These are phyloP conservation scores for Solanum clarkiae DNA, from an alignment of 257 asterid species.

Conservation along the genomic window DNA sequence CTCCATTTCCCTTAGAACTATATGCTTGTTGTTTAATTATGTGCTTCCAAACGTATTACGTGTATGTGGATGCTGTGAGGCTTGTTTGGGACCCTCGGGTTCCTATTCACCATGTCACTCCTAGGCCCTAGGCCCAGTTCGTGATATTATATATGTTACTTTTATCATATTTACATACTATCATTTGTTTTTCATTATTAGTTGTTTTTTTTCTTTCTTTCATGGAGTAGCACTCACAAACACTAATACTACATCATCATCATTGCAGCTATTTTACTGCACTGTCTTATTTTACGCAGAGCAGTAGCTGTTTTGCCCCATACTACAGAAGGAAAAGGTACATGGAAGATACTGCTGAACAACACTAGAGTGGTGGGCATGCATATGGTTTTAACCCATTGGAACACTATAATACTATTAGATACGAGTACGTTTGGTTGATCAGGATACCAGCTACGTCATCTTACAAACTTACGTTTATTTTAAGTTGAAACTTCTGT, in stretches of 20 bases:
- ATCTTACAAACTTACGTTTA: background rate
- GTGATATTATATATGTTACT: too few species aligned
- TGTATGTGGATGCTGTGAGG: too few species aligned
- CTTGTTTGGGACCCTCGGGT: too few species aligned
- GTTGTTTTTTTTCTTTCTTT: background rate
- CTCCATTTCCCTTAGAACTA: too few species aligned
- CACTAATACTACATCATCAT: background rate
- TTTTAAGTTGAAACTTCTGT: background rate
- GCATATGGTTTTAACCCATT: constrained; percentile 60
- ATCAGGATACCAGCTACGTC: constrained; percentile 20
- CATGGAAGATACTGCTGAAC: constrained; percentile 37
- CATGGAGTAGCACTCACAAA: constrained; percentile 10
- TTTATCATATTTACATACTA: too few species aligned
- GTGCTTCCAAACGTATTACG: too few species aligned
- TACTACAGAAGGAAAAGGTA: constrained; percentile 10
- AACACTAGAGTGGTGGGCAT: constrained; percentile 53
- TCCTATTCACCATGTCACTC: too few species aligned
- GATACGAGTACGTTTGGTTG: constrained; percentile 28
- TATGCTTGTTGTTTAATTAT: too few species aligned
- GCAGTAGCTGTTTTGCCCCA: background rate
- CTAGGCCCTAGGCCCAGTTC: too few species aligned
- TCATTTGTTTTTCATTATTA: too few species aligned
- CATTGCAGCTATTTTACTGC: constrained; percentile 1
- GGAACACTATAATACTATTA: constrained; percentile 41
- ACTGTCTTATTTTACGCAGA: background rate